Conservation (phyloP, 176 grass and related monocot genomes). For the Areca catechu region DNA sequence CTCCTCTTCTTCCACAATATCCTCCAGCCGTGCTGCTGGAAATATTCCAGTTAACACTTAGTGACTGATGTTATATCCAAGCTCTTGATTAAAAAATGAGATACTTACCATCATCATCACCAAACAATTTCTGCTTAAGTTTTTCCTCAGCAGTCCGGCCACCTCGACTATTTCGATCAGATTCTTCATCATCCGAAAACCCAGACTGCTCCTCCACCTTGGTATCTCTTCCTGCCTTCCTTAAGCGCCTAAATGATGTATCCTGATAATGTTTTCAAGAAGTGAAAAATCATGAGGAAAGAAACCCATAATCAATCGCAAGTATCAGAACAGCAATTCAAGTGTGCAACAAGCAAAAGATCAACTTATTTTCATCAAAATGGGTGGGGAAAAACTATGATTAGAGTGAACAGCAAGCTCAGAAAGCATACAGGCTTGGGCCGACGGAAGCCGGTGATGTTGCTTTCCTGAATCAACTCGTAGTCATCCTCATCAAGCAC, state of each 20-base stretch:
- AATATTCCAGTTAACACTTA: not conserved
- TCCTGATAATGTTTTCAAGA: conserved; percentile 20
- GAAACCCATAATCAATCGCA: no score
- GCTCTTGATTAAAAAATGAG: not conserved
- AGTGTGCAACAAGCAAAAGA: no score
- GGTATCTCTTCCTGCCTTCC: conserved; percentile 78
- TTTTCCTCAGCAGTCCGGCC: conserved; percentile 55
- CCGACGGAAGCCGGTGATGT: conserved; percentile 67
- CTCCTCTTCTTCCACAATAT: conserved; percentile 64
- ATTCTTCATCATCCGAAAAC: conserved; percentile 71
- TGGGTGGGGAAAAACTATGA: not conserved
- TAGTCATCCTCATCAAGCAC: conserved; percentile 98
- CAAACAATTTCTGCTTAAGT: conserved; percentile 79
- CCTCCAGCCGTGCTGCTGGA: conserved; percentile 47
- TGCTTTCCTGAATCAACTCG: conserved; percentile 89
- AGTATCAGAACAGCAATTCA: no score
- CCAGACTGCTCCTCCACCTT: conserved; percentile 41
- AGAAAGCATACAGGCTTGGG: conserved; percentile 59
- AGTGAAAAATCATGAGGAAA: no score
- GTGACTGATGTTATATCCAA: no score
- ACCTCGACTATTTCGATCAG: conserved; percentile 41
- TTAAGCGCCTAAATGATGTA: conserved; percentile 82
- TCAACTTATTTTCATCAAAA: no score
- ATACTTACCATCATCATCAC: conserved; percentile 58
- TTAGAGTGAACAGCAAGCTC: not conserved